Conservation (phyloP, 345 rosid species). For the Eutrema heterophyllum region DNA sequence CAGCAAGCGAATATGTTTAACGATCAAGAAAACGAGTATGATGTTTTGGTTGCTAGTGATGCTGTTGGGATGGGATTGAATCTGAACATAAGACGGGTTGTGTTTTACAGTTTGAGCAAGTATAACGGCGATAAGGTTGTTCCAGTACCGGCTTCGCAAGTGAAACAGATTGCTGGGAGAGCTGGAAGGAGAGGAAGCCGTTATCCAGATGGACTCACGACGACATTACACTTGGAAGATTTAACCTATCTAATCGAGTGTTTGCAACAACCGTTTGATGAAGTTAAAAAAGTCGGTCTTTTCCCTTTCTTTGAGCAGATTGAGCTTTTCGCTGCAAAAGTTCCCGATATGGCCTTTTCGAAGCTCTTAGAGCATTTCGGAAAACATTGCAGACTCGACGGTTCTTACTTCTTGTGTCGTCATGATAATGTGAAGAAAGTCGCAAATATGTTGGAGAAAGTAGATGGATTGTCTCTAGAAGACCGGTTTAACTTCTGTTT, state of each 20-base stretch:
- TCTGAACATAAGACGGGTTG: slow-evolving; percentile 87
- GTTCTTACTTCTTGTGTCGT: slow-evolving; percentile 74
- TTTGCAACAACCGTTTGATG: slow-evolving; percentile 80
- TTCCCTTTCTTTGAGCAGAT: slow-evolving; percentile 96
- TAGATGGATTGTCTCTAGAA: slow-evolving; percentile 63
- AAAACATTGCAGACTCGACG: slow-evolving; percentile 77
- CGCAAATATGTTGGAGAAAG: slow-evolving; percentile 92
- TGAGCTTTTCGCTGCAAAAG: slow-evolving; percentile 76
- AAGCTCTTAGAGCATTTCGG: slow-evolving; percentile 71
- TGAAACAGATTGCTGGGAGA: slow-evolving; percentile 96
- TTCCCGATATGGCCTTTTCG: slow-evolving; percentile 48
- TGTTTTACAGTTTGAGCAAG: slow-evolving; percentile 65
- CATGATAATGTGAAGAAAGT: slow-evolving; percentile 89
- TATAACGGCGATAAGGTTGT: slow-evolving; percentile 83
- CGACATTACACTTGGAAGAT: slow-evolving; percentile 69
- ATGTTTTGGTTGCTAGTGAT: slow-evolving; percentile 96
- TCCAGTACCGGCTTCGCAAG: slow-evolving; percentile 81
- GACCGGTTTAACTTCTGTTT: slow-evolving; percentile 95
- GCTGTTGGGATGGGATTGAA: slow-evolving; percentile 98
- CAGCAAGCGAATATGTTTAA: slow-evolving; percentile 92
- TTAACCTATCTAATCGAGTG: slow-evolving; percentile 72
- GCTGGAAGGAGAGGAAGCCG: slow-evolving; percentile 93
- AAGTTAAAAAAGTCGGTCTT: slow-evolving; percentile 72
- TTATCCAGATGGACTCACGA: slow-evolving; percentile 87
- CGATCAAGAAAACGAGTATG: slow-evolving; percentile 79